Conservation (phyloP, 805 yeast genomes). For the Kodamaea hsintzibuensis region DNA sequence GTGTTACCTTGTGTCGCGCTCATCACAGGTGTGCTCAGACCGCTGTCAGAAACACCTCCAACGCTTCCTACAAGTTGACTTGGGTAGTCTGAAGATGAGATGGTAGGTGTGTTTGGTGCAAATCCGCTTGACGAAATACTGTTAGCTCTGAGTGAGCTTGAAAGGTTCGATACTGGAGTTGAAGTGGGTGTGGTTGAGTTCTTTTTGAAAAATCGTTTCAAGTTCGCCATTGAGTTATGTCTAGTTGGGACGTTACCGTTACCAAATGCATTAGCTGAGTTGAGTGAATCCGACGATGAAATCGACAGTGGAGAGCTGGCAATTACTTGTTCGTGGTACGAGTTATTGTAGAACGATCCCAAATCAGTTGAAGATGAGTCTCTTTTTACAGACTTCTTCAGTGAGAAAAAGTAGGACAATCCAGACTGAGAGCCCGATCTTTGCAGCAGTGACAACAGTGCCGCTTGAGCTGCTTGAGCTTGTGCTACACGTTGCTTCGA, state of each 20-base stretch:
- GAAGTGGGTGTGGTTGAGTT: conserved; percentile 19
- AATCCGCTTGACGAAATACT: conserved; percentile 7
- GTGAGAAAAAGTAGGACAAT: conserved; percentile 50
- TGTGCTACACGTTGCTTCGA: conserved; percentile 72
- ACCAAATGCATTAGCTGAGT: conserved; percentile 8
- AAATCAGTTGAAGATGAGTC: conserved; percentile 43
- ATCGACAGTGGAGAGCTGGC: conserved; percentile 29
- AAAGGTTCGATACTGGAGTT: conserved; percentile 22
- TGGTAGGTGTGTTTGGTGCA: conserved; percentile 6
- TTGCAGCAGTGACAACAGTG: conserved; percentile 34
- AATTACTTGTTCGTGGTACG: conserved; percentile 29
- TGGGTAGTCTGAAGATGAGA: background rate
- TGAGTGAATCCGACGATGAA: conserved; percentile 36
- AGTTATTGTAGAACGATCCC: conserved; percentile 42
- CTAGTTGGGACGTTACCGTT: conserved; percentile 38
- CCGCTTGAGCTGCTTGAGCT: conserved; percentile 44
- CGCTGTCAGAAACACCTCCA: conserved; percentile 9
- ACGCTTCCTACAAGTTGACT: background rate
- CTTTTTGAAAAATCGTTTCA: conserved; percentile 70
- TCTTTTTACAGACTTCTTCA: conserved; percentile 34
- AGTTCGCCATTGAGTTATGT: conserved; percentile 78
- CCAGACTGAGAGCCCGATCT: conserved; percentile 48
- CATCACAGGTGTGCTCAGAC: conserved; percentile 9
- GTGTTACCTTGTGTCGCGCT: conserved; percentile 1
- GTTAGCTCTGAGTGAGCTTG: conserved; percentile 23